Conservation (phyloP, 371 early-diverging fungal species). For the Capillidium heterosporum region DNA sequence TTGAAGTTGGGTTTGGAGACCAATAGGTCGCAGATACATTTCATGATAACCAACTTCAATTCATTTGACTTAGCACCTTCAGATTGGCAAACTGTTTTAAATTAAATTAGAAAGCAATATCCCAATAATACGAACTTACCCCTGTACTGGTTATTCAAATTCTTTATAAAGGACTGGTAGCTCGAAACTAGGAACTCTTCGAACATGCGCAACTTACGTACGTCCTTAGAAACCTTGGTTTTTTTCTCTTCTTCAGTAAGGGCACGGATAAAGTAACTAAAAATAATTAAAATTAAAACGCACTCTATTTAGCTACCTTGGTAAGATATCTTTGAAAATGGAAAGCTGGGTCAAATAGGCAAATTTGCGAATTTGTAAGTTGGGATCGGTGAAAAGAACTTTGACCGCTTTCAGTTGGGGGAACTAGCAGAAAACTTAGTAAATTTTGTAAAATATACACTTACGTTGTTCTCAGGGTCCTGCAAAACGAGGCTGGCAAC, state of each 20-base stretch:
- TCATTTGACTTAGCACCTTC: neutral
- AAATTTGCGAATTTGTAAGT: constrained; percentile 38
- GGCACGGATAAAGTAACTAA: constrained; percentile 69
- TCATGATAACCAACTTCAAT: neutral
- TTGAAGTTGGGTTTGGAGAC: neutral
- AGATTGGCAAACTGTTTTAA: neutral
- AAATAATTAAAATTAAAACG: neutral
- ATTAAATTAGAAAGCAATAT: neutral
- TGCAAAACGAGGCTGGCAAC: constrained; percentile 53
- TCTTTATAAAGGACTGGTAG: constrained; percentile 69
- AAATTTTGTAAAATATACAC: neutral
- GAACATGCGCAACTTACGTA: constrained; percentile 63
- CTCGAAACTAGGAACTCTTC: constrained; percentile 61
- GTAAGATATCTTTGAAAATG: constrained; percentile 84
- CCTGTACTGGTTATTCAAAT: constrained; percentile 25
- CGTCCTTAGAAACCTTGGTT: constrained; percentile 68
- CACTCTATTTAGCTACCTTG: constrained; percentile 28
- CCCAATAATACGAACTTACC: constrained; percentile 1
- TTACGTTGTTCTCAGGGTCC: constrained; percentile 57
- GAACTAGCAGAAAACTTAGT: constrained; percentile 14
- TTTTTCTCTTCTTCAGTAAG: constrained; percentile 60
- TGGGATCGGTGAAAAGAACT: constrained; percentile 28
- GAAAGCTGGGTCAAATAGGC: constrained; percentile 71
- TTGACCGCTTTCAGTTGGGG: constrained; percentile 38
- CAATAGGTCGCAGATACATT: constrained; percentile 1